A percentile compares a stretch with the other conserved stretches of the same genome.
phyloP scores from a whole-genome alignment of 306 rosid species.

The Pterocarpus santalinus region DNA sequence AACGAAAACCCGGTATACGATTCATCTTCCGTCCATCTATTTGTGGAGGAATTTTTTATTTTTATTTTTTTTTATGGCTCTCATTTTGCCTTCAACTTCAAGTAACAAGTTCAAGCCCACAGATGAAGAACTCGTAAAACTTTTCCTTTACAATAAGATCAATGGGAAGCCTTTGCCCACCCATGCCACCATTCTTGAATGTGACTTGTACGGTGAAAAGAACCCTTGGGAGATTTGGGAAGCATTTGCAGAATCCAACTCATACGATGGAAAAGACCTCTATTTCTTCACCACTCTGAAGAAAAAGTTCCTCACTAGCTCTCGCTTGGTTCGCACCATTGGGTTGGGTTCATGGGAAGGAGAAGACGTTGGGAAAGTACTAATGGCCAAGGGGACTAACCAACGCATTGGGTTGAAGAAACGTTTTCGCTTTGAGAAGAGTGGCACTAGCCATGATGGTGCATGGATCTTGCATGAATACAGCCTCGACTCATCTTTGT shows the following conservation, averaged over 20 bases:
- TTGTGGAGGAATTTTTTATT: too few relatives aligned
- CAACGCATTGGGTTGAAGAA: not conserved
- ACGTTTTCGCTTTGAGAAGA: slow-evolving; percentile 34
- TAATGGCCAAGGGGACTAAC: not conserved
- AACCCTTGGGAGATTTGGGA: slow-evolving; percentile 43
- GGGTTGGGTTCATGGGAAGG: slow-evolving; percentile 39
- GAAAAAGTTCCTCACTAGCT: not conserved
- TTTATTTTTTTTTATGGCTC: too few relatives aligned
- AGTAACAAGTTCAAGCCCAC: not conserved
- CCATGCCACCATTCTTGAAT: not conserved
- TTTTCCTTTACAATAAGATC: slow-evolving; percentile 15
- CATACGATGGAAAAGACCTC: not conserved
- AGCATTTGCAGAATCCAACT: not conserved
- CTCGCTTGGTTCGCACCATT: slow-evolving; percentile 13
- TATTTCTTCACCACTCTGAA: slow-evolving; percentile 27
- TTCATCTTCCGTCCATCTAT: too few relatives aligned
- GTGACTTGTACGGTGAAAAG: slow-evolving; percentile 3
- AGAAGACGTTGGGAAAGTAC: not conserved
- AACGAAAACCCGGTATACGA: too few relatives aligned
- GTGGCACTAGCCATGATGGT: not conserved
- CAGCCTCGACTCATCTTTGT: not conserved
- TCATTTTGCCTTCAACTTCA: not conserved
- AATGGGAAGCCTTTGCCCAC: not conserved
- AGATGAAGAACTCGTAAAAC: slow-evolving; percentile 22
- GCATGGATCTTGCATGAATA: slow-evolving; percentile 42